These are phyloP conservation scores for Tarenaya hassleriana DNA, from an alignment of 345 rosid species.

Conservation along the genomic window DNA sequence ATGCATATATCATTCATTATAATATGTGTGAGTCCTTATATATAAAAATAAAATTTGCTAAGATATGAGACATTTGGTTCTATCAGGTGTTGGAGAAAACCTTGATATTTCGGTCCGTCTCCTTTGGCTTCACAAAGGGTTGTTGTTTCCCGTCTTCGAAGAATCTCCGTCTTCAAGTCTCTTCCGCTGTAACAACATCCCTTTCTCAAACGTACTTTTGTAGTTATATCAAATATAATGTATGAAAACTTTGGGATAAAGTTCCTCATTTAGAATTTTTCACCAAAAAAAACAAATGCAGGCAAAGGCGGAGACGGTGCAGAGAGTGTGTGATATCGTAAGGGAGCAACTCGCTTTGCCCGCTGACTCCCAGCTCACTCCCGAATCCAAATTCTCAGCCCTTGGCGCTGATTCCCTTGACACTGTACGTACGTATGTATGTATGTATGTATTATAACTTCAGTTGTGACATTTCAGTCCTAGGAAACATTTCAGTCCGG, in stretches of 20 bases:
- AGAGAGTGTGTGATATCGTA: constrained; percentile 72
- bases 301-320: constrained; percentile 83
- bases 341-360: constrained; percentile 77
- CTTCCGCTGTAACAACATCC: constrained; percentile 19
- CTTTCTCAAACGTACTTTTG: neutral
- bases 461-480: neutral
- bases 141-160: constrained; percentile 16
- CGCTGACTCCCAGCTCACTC: constrained; percentile 41
- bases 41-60: neutral
- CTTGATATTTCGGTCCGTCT: constrained; percentile 12
- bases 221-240: too few species aligned
- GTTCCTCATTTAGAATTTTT: neutral
- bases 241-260: constrained; percentile 3
- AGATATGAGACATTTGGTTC: neutral
- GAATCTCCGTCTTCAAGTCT: constrained; percentile 27
- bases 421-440: constrained; percentile 49
- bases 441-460: neutral
- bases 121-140: constrained; percentile 12
- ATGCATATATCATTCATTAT: too few species aligned
- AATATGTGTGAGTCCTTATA: too few species aligned
- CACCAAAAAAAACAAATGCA: constrained; percentile 16
- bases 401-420: constrained; percentile 97
- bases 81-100: constrained; percentile 22
- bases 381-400: constrained; percentile 59
- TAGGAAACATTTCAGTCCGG: neutral